phyloP scores from a whole-genome alignment of 805 yeast genomes.

The Pichia cabralensis region DNA sequence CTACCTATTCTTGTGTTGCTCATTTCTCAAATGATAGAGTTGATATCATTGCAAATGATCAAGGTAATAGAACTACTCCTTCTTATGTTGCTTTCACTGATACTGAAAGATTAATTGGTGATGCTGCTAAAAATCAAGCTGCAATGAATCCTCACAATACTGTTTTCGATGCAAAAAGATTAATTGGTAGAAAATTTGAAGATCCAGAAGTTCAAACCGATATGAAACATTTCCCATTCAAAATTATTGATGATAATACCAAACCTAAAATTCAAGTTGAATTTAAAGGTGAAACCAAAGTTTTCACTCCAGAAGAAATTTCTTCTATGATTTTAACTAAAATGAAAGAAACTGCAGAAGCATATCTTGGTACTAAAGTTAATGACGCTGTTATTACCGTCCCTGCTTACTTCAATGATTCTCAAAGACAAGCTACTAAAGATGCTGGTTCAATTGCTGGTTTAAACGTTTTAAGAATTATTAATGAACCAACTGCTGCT shows the following conservation, averaged over 20 bases:
- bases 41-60: slow-evolving; percentile 94
- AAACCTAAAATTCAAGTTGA: slow-evolving; percentile 89
- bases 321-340: slow-evolving; percentile 76
- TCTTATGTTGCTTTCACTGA: slow-evolving; percentile 93
- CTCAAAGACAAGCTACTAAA: slow-evolving; percentile 79
- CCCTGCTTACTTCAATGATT: slow-evolving; percentile 76
- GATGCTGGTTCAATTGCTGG: slow-evolving; percentile 72
- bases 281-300: slow-evolving; percentile 87
- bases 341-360: slow-evolving; percentile 58
- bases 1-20: slow-evolving; percentile 93
- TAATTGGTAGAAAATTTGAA: slow-evolving; percentile 82
- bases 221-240: slow-evolving; percentile 89
- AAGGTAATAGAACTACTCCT: slow-evolving; percentile 97
- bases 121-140: slow-evolving; percentile 96
- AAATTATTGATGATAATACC: slow-evolving; percentile 67
- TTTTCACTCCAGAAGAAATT: slow-evolving; percentile 89
- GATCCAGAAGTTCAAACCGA: slow-evolving; percentile 79
- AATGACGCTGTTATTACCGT: slow-evolving; percentile 75
- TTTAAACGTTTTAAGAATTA: slow-evolving; percentile 60
- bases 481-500: slow-evolving; percentile 82
- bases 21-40: slow-evolving; percentile 87
- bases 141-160: slow-evolving; percentile 89
- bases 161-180: slow-evolving; percentile 84
- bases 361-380: slow-evolving; percentile 40
- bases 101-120: slow-evolving; percentile 89